Conservation (phyloP, 805 yeast species). For the Cyberlindnera samutprakarnensis region DNA sequence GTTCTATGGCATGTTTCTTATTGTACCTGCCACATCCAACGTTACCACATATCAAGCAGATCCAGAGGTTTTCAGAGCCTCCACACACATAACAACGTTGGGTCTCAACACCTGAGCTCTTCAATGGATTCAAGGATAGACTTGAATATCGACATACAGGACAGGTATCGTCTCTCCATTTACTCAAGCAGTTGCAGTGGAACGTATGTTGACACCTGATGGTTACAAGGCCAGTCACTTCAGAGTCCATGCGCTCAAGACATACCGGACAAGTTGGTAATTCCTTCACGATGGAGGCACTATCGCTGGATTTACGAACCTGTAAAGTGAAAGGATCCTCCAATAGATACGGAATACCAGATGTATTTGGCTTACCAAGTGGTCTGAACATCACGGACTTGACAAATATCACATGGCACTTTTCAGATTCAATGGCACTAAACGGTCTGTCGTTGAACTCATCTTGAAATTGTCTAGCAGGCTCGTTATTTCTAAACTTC, state of each 20-base stretch:
- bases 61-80: slow-evolving; percentile 64
- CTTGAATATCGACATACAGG: slow-evolving; percentile 84
- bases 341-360: slow-evolving; percentile 56
- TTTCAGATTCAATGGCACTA: slow-evolving; percentile 84
- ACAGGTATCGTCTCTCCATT: slow-evolving; percentile 86
- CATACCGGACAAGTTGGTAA: slow-evolving; percentile 93
- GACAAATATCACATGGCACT: slow-evolving; percentile 71
- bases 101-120: slow-evolving; percentile 11
- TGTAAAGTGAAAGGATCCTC: slow-evolving; percentile 63
- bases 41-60: slow-evolving; percentile 83
- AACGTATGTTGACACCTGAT: slow-evolving; percentile 92
- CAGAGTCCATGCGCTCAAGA: slow-evolving; percentile 78
- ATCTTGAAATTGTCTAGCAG: slow-evolving; percentile 59
- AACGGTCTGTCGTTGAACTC: slow-evolving; percentile 66
- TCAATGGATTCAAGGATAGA: slow-evolving; percentile 20
- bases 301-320: slow-evolving; percentile 10
- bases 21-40: slow-evolving; percentile 91
- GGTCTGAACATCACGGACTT: slow-evolving; percentile 28
- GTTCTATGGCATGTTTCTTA: slow-evolving; percentile 78
- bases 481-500: slow-evolving; percentile 52
- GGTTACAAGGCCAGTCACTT: slow-evolving; percentile 72
- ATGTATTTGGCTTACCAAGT: slow-evolving; percentile 14
- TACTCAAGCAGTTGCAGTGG: slow-evolving; percentile 80
- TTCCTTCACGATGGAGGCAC: slow-evolving; percentile 37
- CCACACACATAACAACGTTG: slow-evolving; percentile 45